Conservation (phyloP, 768 basidiomycete species). For the Boletus tylopilopsis region DNA sequence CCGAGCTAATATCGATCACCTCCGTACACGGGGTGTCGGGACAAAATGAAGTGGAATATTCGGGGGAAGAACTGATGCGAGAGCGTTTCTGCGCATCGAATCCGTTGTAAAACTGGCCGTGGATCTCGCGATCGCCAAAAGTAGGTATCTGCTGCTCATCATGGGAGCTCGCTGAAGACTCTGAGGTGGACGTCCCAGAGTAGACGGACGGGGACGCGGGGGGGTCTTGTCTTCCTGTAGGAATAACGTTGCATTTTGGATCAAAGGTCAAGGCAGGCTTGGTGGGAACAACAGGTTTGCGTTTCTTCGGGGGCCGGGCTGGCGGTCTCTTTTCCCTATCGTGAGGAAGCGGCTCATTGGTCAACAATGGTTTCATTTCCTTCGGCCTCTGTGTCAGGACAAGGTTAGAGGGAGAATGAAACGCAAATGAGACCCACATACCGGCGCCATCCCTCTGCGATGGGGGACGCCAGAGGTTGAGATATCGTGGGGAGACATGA, state of each 20-base stretch:
- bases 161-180: slow-evolving; percentile 6
- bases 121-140: slow-evolving; percentile 7
- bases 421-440: slow-evolving; percentile 16
- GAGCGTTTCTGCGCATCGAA: slow-evolving; percentile 16
- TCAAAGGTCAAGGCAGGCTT: slow-evolving; percentile 19
- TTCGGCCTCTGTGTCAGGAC: slow-evolving; percentile 18
- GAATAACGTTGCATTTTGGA: slow-evolving; percentile 19
- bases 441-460: slow-evolving; percentile 19
- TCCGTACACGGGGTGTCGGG: slow-evolving; percentile 13
- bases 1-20: slow-evolving; percentile 9
- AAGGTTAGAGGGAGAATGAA: slow-evolving; percentile 12
- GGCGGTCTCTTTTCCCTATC: slow-evolving; percentile 23
- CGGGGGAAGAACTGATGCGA: slow-evolving; percentile 12
- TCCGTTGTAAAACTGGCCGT: slow-evolving; percentile 5
- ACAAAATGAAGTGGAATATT: slow-evolving; percentile 6
- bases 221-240: slow-evolving; percentile 22
- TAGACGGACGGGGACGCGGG: slow-evolving; percentile 1
- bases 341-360: slow-evolving; percentile 21
- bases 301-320: slow-evolving; percentile 16
- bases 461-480: slow-evolving; percentile 2
- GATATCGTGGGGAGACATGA: slow-evolving; percentile 18
- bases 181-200: slow-evolving; percentile 9
- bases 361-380: slow-evolving; percentile 18
- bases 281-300: slow-evolving; percentile 19
- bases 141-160: slow-evolving; percentile 11